Base-by-base conservation (phyloP, 352 stramenopile genomes). In the Phytopythium sindhum region DNA sequence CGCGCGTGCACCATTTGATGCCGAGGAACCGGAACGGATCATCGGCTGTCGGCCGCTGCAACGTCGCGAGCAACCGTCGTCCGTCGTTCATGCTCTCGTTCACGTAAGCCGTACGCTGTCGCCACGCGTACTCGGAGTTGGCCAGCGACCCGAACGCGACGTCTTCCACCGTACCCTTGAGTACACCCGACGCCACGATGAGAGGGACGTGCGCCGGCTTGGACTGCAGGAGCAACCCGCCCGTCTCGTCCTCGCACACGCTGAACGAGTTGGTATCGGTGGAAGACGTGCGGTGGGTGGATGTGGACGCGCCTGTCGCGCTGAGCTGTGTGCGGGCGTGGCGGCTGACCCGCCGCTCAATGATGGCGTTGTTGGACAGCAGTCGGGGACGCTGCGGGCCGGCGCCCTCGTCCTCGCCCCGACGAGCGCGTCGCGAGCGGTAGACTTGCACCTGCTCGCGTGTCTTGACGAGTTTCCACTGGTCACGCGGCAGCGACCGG, bases 371-470 rank as follows among this genome's bases (percentile, higher is more conserved):
- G 35, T 73, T 70, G n/a, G 76, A 84, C 44, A 84, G 63, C 56
- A 84, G 63, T 8, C 71, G 68, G 12, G 76, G 76, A 47, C 76
- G 71, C 70, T 75, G 75, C 28, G 65, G 64, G 15, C 72, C 50
- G 19, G 48, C 14, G 48, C 26, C 3, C 4, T 73, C 67, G 23
- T 75, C 73, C 53, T 68, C 74, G 31, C 54, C 52, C 5, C n/a
- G 11, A 48, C 54, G 73, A 21, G 66, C 23, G 21, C 73, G 67
- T 57, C 81, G 73, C 42, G 80, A 77, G 37, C 77, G 71, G 53
- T 84, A 90, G n/a, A 88, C 68, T 41, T 82, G 69, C 24, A 90
- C 58, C 58, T 84, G 69, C 48, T 90, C 78, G 45, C 78, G 78
- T 9, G 70, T 66, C 60, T 79, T 81, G 37, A 84, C 57, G 50